Evolutionary conservation across 1,284 basidiomycete genomes (phyloP).

Genomic region (Abortiporus biennis): DNA sequence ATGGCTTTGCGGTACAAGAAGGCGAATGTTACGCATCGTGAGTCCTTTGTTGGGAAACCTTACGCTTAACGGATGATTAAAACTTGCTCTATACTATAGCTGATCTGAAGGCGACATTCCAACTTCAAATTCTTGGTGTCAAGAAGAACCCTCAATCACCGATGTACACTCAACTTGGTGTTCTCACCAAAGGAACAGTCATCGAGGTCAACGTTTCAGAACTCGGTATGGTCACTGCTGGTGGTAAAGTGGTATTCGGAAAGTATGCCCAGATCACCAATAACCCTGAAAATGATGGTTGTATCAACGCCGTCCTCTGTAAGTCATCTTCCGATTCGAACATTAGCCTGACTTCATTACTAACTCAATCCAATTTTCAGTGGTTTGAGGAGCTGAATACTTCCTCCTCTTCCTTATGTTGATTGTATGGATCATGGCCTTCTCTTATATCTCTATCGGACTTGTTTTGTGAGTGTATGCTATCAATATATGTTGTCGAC

Average conservation of each 20-base stretch:
- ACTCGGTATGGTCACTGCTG: slow-evolving; percentile 97
- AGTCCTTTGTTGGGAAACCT: slow-evolving; percentile 26
- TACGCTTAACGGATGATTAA: background rate
- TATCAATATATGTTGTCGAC: too few species aligned
- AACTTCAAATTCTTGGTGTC: slow-evolving; percentile 95
- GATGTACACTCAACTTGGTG: slow-evolving; percentile 93
- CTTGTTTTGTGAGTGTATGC: too few species aligned
- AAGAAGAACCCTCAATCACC: slow-evolving; percentile 99
- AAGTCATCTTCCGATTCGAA: too few species aligned
- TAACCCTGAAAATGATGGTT: slow-evolving; percentile 96
- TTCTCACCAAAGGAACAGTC: slow-evolving; percentile 97
- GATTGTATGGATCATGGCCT: too few species aligned
- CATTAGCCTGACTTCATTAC: too few species aligned
- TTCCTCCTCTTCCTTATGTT: too few species aligned
- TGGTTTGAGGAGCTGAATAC: too few species aligned
- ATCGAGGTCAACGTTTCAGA: slow-evolving; percentile 99
- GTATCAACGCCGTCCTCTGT: slow-evolving; percentile 90
- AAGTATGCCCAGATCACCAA: slow-evolving; percentile 98
- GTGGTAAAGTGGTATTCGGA: slow-evolving; percentile 88
- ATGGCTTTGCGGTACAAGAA: slow-evolving; percentile 98
- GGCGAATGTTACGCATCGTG: slow-evolving; percentile 98
- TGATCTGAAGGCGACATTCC: slow-evolving; percentile 97
- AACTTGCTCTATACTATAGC: slow-evolving; percentile 43
- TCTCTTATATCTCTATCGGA: too few species aligned
- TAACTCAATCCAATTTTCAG: too few species aligned